phyloP scores from a whole-genome alignment of 257 asterid genomes.

The Rhazya stricta region DNA sequence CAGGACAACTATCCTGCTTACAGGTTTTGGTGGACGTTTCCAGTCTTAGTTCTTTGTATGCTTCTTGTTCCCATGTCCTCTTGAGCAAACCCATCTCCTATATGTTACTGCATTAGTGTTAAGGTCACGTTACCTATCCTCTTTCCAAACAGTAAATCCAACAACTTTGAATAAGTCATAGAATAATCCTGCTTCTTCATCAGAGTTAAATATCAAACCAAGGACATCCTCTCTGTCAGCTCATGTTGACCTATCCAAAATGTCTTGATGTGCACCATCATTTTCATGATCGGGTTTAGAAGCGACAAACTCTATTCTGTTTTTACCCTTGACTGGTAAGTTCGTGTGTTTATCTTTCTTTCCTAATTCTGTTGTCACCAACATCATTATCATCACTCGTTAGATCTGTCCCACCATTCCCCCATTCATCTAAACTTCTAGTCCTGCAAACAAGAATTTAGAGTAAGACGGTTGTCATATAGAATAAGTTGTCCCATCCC shows the following conservation, averaged over 20 bases:
- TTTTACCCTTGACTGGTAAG: background rate
- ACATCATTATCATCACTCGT: background rate
- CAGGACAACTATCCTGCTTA: slow-evolving; percentile 8
- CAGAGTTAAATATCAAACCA: slow-evolving; percentile 3
- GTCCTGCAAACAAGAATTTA: background rate
- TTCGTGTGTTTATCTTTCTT: background rate
- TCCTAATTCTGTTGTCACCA: background rate
- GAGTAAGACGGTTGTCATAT: background rate
- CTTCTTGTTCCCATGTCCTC: background rate
- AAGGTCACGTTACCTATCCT: background rate
- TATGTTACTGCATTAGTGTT: background rate
- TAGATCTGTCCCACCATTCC: no score
- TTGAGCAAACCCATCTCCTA: slow-evolving; percentile 5
- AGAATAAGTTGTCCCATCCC: background rate
- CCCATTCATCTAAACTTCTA: background rate
- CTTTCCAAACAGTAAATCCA: background rate
- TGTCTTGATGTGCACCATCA: background rate
- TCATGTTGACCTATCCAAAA: background rate
- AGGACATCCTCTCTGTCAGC: background rate
- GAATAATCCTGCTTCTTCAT: slow-evolving; percentile 9
- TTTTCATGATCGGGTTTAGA: background rate
- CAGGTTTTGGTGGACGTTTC: background rate
- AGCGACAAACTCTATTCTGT: background rate
- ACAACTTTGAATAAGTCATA: slow-evolving; percentile 6
- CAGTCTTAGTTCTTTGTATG: background rate